Evolutionary conservation across 108 stramenopile species (phyloP).

Genomic region (Cyclotella sp.): DNA sequence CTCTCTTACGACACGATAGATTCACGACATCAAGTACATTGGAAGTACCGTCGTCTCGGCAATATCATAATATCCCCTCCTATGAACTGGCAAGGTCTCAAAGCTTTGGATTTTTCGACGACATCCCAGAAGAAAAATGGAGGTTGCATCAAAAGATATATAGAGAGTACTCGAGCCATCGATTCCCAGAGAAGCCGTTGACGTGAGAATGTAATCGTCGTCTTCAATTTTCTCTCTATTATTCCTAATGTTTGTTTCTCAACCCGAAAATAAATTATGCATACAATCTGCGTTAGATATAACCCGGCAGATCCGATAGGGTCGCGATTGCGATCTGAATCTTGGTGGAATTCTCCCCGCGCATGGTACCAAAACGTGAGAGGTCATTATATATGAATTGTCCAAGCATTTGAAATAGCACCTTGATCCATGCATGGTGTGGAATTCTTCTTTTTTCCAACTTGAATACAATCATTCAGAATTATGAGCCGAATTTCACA

Average conservation of each 20-base stretch:
- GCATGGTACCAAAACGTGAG: slow-evolving; percentile 35
- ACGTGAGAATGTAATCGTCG: too few relatives aligned
- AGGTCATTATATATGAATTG: background rate
- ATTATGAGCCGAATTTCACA: slow-evolving; percentile 66
- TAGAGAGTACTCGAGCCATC: slow-evolving; percentile 24
- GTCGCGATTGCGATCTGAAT: too few relatives aligned
- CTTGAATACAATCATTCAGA: too few relatives aligned
- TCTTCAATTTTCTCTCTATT: too few relatives aligned
- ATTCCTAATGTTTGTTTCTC: too few relatives aligned
- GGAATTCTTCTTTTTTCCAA: background rate
- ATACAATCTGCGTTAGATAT: too few relatives aligned
- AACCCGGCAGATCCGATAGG: slow-evolving; percentile 25
- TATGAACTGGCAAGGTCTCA: slow-evolving; percentile 29
- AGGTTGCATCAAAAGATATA: slow-evolving; percentile 30
- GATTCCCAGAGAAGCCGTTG: slow-evolving; percentile 22
- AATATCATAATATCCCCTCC: too few relatives aligned
- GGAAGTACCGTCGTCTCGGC: too few relatives aligned
- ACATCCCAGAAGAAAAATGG: slow-evolving; percentile 47
- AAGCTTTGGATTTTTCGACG: slow-evolving; percentile 52
- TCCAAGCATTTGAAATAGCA: too few relatives aligned
- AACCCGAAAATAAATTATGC: too few relatives aligned
- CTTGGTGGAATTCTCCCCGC: background rate
- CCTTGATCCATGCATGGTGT: background rate
- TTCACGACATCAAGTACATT: too few relatives aligned
- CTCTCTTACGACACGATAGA: too few relatives aligned